Base-by-base conservation (phyloP, 192 early-diverging fungal species). In the Radiomyces spectabilis region DNA sequence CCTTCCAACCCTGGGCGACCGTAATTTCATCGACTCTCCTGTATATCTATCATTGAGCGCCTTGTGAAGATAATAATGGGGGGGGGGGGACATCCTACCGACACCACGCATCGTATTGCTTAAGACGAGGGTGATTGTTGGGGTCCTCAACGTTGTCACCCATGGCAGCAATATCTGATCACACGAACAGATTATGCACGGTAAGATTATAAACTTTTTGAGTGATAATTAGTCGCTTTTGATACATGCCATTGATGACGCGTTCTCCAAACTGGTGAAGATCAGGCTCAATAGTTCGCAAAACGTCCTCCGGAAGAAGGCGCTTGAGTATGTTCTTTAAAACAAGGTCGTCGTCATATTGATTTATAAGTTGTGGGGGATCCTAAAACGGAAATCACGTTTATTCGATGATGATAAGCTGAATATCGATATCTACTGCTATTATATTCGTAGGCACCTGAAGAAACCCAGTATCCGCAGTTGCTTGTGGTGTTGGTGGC, bases 91-190 rank as follows among this genome's bases (percentile, higher is more conserved):
- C 2, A 19, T 32, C 34, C 44, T 56, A 72, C 61, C 72, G 64
- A 44, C 80, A 79, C 82, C 82, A 88, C 1, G 69, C 63, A 48
- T 85, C 82, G 53, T 84, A 86, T 58, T 88, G 86, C 24, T 69
- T 68, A n/a, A 88, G 61, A 16, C 67, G 63, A 22, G 86, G 86
- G 26, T 76, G 76, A 38, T 88, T 68, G 0, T 52, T 55, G 9
- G 59, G 66, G 4, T 70, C 55, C 53, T 88, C 81, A 39, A 79
- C 79, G 24, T 82, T 59, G 32, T 69, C 69, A 12, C 70, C 64
- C 16, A 73, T 59, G 8, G 54, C 60, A 16, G 61, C 59, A 39
- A 82, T 73, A 56, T 82, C 80, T 76, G 21, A 42, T 26, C 24
- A 25, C 1, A 31, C 3, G 29, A 30, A 32, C 24, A 51, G 1